Conservation (phyloP, 768 basidiomycete genomes). For the Lentinus brumalis region DNA sequence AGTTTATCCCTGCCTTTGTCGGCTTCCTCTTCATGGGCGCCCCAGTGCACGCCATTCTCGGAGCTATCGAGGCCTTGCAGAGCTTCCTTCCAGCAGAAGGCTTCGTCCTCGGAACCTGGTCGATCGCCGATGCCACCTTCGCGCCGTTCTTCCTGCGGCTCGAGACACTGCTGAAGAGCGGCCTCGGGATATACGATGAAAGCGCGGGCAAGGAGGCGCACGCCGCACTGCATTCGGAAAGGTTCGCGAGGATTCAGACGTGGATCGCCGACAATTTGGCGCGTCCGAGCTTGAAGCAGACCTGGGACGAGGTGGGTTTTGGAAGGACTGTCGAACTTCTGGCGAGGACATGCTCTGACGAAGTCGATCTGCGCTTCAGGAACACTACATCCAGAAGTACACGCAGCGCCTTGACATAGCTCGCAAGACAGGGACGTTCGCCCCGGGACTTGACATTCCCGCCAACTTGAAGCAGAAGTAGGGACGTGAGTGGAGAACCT, state of each 20-base stretch:
- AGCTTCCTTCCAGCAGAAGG: constrained; percentile 48
- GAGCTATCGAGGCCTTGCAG: constrained; percentile 50
- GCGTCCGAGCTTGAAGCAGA: constrained; percentile 4
- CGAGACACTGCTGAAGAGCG: background rate
- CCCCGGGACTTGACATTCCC: too few species aligned
- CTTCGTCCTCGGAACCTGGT: constrained; percentile 47
- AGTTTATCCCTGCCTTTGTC: constrained; percentile 40
- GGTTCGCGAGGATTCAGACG: background rate
- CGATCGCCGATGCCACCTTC: constrained; percentile 61
- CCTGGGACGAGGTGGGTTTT: constrained; percentile 1
- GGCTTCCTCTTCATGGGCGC: constrained; percentile 39
- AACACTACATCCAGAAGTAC: too few species aligned
- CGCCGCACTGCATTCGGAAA: background rate
- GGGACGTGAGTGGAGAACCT: too few species aligned
- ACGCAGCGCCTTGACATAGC: too few species aligned
- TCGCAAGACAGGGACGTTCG: too few species aligned
- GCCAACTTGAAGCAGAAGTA: too few species aligned
- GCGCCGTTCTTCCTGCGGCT: constrained; percentile 60
- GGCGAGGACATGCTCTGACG: too few species aligned
- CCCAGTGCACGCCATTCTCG: constrained; percentile 43
- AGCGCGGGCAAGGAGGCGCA: background rate
- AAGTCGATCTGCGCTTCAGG: too few species aligned
- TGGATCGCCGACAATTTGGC: constrained; percentile 1
- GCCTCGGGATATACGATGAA: background rate
- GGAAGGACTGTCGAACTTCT: too few species aligned